Evolutionary conservation across 768 basidiomycete species (phyloP).

Genomic region (Amanita inopinata): DNA sequence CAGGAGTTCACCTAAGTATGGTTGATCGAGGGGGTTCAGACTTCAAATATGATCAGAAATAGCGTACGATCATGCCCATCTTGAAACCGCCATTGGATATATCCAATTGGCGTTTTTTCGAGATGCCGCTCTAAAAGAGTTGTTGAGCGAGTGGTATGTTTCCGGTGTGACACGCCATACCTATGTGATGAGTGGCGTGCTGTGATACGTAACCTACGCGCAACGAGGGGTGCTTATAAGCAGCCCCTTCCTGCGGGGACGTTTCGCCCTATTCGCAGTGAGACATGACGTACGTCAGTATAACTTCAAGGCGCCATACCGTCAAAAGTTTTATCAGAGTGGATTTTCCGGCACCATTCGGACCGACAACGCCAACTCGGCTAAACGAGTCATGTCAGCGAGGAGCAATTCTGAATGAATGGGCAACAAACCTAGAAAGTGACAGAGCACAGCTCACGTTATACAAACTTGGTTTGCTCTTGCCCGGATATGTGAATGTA

Average conservation of each 20-base stretch:
- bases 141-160: constrained; percentile 10
- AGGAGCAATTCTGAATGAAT: constrained; percentile 14
- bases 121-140: constrained; percentile 65
- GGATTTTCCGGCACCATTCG: constrained; percentile 94
- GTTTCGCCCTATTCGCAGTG: constrained; percentile 64
- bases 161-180: constrained; percentile 24
- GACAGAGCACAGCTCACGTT: constrained; percentile 89
- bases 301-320: constrained; percentile 18
- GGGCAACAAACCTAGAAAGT: constrained; percentile 62
- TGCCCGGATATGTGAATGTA: constrained; percentile 91
- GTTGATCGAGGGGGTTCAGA: too few relatives aligned
- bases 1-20: constrained; percentile 80
- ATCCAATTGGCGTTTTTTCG: constrained; percentile 92
- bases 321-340: constrained; percentile 93
- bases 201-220: constrained; percentile 97
- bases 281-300: constrained; percentile 8
- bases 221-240: constrained; percentile 89
- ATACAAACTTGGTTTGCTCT: constrained; percentile 66
- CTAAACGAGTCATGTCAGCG: too few relatives aligned
- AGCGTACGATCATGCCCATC: constrained; percentile 90
- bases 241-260: constrained; percentile 80
- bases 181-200: constrained; percentile 95
- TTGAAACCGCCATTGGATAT: constrained; percentile 99
- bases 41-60: constrained; percentile 7
- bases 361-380: constrained; percentile 86